Evolutionary conservation across 345 rosid genomes (phyloP), one percentile per base, ranked within the genome.

Genomic region (Lepidium didymum): DNA sequence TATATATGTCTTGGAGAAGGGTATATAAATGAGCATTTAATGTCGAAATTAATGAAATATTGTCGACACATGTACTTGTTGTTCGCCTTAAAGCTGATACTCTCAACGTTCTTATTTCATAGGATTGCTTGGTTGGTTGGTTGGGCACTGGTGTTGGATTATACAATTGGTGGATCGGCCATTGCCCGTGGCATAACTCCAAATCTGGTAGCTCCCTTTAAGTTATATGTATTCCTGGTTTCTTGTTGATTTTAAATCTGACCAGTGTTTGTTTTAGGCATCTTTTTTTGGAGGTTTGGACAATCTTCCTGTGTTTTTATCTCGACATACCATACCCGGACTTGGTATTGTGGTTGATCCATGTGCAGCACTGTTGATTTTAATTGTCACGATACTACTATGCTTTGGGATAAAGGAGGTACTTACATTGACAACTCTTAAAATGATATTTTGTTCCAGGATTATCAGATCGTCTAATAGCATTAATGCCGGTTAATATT

Each of bases 1-100:
- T 94, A 94, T 81, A 87, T 94, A 25, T 94, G 97, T 72, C 80
- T 87, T 9, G 99, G 99, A 59, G 99, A 94, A 83, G 90, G 96
- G 99, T 94, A 62, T 37, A 7, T 25, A 4, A 1, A 58, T 16
- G 25, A 27, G 13, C 33, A 42, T 43, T 33, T 27, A 77, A 74
- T 19, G 55, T 21, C 0, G 18, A 50, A 12, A 1, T 56, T 51
- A 31, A 44, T 62, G 15, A 31, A 58, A 8, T 11, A 40, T 72
- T 55, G 16, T 36, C 13, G 18, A 13, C 13, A 54, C 16, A 0
- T 53, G 18, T 68, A 12, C 38, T 42, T 42, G 18, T 42, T 57
- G 50, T 16, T 59, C n/a, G 4, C 54, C 34, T 68, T 55, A 13
- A 56, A n/a, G 36, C 45, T 43, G 43, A 57, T 43, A 10, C 18